Base-by-base conservation (phyloP, 2,329 filamentous ascomycete species). In the Xylaria sp. region DNA sequence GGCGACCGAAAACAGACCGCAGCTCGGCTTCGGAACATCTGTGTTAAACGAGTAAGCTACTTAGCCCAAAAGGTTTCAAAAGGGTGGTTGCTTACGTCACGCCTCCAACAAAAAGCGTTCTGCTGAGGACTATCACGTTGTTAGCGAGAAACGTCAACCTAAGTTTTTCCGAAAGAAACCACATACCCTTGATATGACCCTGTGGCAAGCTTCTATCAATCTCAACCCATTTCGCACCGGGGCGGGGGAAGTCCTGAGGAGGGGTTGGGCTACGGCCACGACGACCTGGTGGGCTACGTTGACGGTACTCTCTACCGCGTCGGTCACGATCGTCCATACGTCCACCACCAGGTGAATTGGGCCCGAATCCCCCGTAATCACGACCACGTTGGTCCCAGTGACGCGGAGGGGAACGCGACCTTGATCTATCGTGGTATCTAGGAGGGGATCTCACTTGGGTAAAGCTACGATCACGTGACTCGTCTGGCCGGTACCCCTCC, bases 21-120 rank as follows among this genome's bases (percentile, higher is more conserved):
- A 99, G 86, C 79, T 98, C 94, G 67, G 87, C 84, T 81, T 99
- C 95, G 7, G 92, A 90, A 67, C 89, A 91, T 46, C 90, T 92
- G 71, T 33, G 61, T 28, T 56, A 62, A 20, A 67, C 78, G 69
- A 73, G 75, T 82, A 73, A 81, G 75, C 62, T 51, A 64, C 67
- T 64, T 57, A 65, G 64, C 46, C 54, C 59, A 56, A 57, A 65
- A 54, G 33, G 52, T 54, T 18, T 28, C 31, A 31, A 63, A 41
- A n/a, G 67, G 48, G 48, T 46, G 23, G 15, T 67, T 25, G 89
- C 91, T 88, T 86, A 93, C 86, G 91, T 97, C 72, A 98, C 96
- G 78, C 96, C 96, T 72, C 96, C 96, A 76, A 99, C 94, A 79
- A 99, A 99, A 13, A 99, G 87, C 15, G 96, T 99, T 76, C 96